Percentiles rank a stretch among this genome's conserved stretches.
These are phyloP conservation scores for Myotisia sp. DNA, from an alignment of 2,329 filamentous ascomycete genomes.

Conservation along the genomic window DNA sequence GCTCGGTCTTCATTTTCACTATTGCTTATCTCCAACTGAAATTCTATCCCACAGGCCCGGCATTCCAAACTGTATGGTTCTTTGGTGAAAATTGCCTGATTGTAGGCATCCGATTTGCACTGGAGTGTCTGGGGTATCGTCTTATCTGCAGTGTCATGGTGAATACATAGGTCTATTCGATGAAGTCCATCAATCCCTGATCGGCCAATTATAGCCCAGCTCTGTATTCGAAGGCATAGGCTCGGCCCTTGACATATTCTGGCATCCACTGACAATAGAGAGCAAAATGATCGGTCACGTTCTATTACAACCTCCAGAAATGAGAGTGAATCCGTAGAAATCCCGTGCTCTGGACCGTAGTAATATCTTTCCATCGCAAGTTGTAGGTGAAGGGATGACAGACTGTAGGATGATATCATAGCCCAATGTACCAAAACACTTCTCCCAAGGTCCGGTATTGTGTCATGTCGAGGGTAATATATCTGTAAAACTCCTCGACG, in stretches of 20 bases:
- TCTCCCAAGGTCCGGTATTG: not conserved
- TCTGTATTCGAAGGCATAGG: conserved; percentile 3
- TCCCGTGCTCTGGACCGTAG: conserved; percentile 3
- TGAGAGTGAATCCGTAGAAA: conserved; percentile 1
- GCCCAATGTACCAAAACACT: not conserved
- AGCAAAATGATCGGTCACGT: not conserved
- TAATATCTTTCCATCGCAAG: conserved; percentile 4
- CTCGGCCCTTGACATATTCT: not conserved
- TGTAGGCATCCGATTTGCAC: no score
- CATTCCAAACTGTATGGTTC: not conserved
- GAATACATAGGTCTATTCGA: no score
- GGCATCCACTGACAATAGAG: conserved; percentile 1
- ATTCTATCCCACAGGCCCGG: not conserved
- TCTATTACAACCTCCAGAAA: not conserved
- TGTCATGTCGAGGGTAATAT: no score
- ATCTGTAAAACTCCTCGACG: not conserved
- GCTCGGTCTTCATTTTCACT: not conserved
- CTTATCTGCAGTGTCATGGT: no score
- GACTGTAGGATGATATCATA: not conserved
- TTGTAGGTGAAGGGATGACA: not conserved
- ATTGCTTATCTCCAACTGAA: not conserved
- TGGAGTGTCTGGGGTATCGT: no score
- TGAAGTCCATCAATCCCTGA: not conserved
- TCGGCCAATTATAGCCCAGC: not conserved
- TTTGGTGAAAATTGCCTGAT: no score